Base-by-base conservation (phyloP, 139 green algal genomes). In the Gonium pectorale region DNA sequence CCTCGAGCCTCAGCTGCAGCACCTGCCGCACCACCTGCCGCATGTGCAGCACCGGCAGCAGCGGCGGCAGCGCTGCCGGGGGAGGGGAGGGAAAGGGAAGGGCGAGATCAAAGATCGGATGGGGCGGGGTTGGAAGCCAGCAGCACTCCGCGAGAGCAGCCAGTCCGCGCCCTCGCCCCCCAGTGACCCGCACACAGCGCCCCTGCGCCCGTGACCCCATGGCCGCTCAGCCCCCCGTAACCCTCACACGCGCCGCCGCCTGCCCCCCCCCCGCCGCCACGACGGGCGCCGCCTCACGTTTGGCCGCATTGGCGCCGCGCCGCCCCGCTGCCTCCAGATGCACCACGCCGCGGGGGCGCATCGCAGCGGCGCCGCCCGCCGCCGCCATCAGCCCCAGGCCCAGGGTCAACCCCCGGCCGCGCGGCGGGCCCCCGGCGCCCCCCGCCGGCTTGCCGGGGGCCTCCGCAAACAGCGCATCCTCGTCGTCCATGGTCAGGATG, bases 21-120 rank as follows among this genome's bases (percentile, higher is more conserved):
- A 75, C 78, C 44, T 84, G 43, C 43, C 63, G 78, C 21, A 75
- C 63, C 2, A 74, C 63, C 35, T 82, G 75, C 21, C 26, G 35
- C 78, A 84, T 84, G 62, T 54, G 33, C 44, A 84, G 62, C 35
- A 84, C 78, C 9, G 44, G 44, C 24, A 52, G 11, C 43, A 75
- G 78, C 43, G 78, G 78, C 33, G 63, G 78, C 62, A 69, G 78
- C 27, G 78, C 74, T 82, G 74, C 71, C 33, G 41, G 37, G 2
- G 9, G n/a, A 5, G 38, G 17, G 49, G 46, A 41, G 11, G 67
- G 67, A 56, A 56, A 56, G 17, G 49, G 49, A 56, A 56, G 49
- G 13, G 49, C 17, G 17, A 56, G 17, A 56, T 13, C 49, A 56
- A n/a, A n/a, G n/a, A n/a, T n/a, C n/a, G n/a, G n/a, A n/a, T n/a